Base-by-base conservation (phyloP, 1,139 yeast species). In the Suhomyces anneliseae region DNA sequence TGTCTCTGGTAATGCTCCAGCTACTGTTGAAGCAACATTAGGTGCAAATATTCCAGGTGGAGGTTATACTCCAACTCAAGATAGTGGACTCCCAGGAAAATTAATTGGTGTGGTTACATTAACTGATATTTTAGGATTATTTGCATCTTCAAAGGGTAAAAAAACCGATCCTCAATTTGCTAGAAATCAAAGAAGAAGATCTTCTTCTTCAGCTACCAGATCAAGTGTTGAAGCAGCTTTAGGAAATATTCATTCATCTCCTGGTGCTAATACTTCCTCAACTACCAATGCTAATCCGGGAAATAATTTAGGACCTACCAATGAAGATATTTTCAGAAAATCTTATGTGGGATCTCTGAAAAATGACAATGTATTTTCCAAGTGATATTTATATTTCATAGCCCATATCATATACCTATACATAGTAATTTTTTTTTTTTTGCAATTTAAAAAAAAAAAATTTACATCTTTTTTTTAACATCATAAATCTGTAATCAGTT, bases 41-140 rank as follows among this genome's bases (percentile, higher is more conserved):
- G 42, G 45, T 35, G 39, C 60, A 15, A 35, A 27, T 10, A 29
- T 46, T 11, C 36, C 45, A 19, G 47, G 61, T n/a, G 35, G 38
- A 7, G 24, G 49, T 8, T 39, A 42, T 48, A 31, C 52, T 37
- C 43, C 53, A 4, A 32, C 49, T 8, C 33, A 42, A 44, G 39
- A 45, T 6, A 35, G 11, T 14, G 72, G 83, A 2, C 48, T 56
- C 43, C 82, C 87, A 2, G 96, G 96, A 10, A 86, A 84, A 61
- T 76, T 92, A 53, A 80, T 88, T 48, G 98, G 98, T 38, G 98
- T 93, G 24, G 84, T 93, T 6, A 88, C 97, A 2, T 72, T 93
- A 54, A 90, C 98, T 1, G 99, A 92, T 65, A 86, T 92, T 39
- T 70, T 93, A 46, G 88, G 92, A 27, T 69, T 89, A 41, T 78